A percentile compares a stretch with the other conserved stretches of the same genome.
These are phyloP conservation scores for Vaccinium macrocarpon DNA, from an alignment of 148 eudicot species.

Conservation along the genomic window DNA sequence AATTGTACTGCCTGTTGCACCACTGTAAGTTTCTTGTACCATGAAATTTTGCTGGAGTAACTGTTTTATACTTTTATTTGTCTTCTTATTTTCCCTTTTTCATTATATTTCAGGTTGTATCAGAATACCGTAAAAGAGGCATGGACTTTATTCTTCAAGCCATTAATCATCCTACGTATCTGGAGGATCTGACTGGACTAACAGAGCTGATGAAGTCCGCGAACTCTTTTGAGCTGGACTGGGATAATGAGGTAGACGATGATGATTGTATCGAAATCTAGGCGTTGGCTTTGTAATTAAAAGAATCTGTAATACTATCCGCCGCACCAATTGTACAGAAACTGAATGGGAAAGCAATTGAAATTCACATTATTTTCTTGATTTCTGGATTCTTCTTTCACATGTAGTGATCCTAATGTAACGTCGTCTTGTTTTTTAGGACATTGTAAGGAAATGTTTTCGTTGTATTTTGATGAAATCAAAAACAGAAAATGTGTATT, in stretches of 20 bases:
- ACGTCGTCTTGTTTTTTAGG: background rate
- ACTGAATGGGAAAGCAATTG: background rate
- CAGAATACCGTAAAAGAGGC: slow-evolving; percentile 62
- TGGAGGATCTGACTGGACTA: slow-evolving; percentile 91
- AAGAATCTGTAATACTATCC: background rate
- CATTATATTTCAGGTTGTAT: slow-evolving; percentile 58
- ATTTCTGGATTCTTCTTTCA: background rate
- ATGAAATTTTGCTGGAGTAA: background rate
- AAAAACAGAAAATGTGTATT: background rate
- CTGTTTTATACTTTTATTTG: background rate
- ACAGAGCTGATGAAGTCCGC: slow-evolving; percentile 80
- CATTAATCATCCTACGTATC: slow-evolving; percentile 85
- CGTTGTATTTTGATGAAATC: background rate
- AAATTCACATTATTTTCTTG: background rate
- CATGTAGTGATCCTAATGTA: background rate
- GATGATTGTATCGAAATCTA: slow-evolving; percentile 56
- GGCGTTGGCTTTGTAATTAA: background rate
- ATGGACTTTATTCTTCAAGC: slow-evolving; percentile 80
- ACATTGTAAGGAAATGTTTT: background rate
- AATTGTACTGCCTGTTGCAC: slow-evolving; percentile 88
- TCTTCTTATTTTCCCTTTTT: background rate
- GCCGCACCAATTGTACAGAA: slow-evolving; percentile 19
- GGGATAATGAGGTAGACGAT: slow-evolving; percentile 63
- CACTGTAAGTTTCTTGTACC: slow-evolving; percentile 46
- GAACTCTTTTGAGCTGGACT: slow-evolving; percentile 54